Evolutionary conservation across 176 grass and related monocot species (phyloP), one percentile per base, ranked within the genome.

Genomic region (Thinopyrum elongatum): DNA sequence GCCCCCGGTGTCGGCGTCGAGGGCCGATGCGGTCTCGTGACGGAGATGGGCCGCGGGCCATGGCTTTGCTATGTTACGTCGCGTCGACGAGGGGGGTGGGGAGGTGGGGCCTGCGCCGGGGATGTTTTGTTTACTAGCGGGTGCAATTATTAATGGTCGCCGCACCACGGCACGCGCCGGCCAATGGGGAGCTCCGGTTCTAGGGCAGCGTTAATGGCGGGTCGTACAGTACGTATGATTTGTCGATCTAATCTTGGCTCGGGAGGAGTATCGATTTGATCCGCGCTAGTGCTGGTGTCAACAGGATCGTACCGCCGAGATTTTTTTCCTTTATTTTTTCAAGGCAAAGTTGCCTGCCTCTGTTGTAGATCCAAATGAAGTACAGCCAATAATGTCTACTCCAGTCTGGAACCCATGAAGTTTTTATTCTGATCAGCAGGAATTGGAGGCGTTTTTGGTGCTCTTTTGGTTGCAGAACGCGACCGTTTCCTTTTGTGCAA

Each of bases 1-100:
- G 28, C 80, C 86, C 86, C 81, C 19, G 55, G 25, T 29, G 65
- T 25, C 76, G 35, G 68, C 1, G 26, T 23, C 36, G 36, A 7
- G 53, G 53, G 51, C 17, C 17, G 7, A 63, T 2, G 33, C 47
- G 17, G 27, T 10, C 73, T 11, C 64, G 44, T 66, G 70, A 76
- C 13, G 60, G 70, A 49, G 78, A 82, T 65, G 78, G 83, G 79
- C 35, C 35, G 61, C 71, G 76, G 87, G 42, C 68, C 87, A 67
- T 83, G 58, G 76, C 77, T 60, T 78, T 16, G 82, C 69, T 81
- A 81, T 85, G 87, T 85, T 83, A 46, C 66, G 84, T 90, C 74
- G 31, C 75, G 80, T 90, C 84, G 0, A 6, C 3, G 33, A 7
- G 84, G 89, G 34, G 19, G 53, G 53, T 22, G 6, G 42, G 42